Evolutionary conservation across 345 rosid species (phyloP).

Genomic region (Eucalyptus rudis): DNA sequence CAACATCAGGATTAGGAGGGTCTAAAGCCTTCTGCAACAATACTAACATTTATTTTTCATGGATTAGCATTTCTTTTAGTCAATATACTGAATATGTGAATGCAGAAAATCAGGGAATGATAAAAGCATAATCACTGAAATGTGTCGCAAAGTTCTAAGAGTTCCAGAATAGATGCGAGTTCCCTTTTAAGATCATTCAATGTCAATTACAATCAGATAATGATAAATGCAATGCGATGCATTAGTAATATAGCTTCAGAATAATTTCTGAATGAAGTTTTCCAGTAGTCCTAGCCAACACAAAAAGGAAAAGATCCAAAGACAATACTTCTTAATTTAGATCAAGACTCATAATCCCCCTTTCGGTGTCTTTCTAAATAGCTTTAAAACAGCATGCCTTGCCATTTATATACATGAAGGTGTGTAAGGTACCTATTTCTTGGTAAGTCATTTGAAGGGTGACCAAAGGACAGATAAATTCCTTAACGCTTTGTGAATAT

Average conservation of each 20-base stretch:
- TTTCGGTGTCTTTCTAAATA: background rate
- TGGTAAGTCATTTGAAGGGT: background rate
- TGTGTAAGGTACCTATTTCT: background rate
- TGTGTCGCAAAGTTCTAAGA: background rate
- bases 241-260: background rate
- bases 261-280: background rate
- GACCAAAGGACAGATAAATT: background rate
- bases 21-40: constrained; percentile 85
- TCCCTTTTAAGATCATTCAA: background rate
- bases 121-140: background rate
- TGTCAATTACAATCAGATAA: background rate
- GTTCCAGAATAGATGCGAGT: background rate
- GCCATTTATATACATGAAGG: background rate
- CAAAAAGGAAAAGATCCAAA: background rate
- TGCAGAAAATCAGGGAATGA: background rate
- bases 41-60: constrained; percentile 25
- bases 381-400: background rate
- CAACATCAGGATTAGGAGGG: constrained; percentile 61
- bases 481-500: background rate
- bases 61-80: background rate
- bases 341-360: background rate
- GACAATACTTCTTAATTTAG: background rate
- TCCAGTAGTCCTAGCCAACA: background rate
- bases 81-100: background rate
- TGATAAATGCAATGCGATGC: background rate